Conservation (phyloP, 1,284 basidiomycete genomes). For the Sanguinoderma infundibulare region DNA sequence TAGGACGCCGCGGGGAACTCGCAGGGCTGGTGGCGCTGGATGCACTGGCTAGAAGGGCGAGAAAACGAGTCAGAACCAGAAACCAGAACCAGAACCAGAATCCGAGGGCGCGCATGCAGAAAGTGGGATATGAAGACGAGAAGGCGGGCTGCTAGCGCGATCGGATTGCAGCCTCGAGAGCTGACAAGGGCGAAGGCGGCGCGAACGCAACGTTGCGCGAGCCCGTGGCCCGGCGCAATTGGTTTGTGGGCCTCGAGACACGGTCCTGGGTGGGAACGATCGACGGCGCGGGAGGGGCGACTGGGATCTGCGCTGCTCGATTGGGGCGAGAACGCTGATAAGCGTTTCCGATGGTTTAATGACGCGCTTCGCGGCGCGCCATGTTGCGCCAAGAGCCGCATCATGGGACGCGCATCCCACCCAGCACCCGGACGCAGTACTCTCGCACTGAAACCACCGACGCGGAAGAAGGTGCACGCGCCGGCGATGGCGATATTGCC, state of each 20-base stretch:
- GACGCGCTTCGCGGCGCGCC: background rate
- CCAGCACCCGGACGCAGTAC: background rate
- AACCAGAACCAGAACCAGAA: background rate
- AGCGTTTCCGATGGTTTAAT: background rate
- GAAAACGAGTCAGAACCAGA: background rate
- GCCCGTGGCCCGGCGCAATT: background rate
- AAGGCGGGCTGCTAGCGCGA: no score
- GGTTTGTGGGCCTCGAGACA: background rate
- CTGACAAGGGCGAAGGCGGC: background rate
- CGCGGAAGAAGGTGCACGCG: background rate
- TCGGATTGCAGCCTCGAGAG: no score
- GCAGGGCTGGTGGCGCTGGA: constrained; percentile 21
- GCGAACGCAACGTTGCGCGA: background rate
- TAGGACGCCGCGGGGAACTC: constrained; percentile 16
- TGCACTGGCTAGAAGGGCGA: constrained; percentile 16
- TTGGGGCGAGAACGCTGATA: background rate
- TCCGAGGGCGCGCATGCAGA: background rate
- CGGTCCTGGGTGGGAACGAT: background rate
- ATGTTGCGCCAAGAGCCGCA: background rate
- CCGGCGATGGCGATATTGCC: background rate
- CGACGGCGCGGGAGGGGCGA: background rate
- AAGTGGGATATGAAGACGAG: background rate
- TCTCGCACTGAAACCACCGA: background rate
- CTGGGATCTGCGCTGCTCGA: background rate
- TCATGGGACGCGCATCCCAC: constrained; percentile 1